Conservation (phyloP, 169 alveolate species). For the Fabrea salina region DNA sequence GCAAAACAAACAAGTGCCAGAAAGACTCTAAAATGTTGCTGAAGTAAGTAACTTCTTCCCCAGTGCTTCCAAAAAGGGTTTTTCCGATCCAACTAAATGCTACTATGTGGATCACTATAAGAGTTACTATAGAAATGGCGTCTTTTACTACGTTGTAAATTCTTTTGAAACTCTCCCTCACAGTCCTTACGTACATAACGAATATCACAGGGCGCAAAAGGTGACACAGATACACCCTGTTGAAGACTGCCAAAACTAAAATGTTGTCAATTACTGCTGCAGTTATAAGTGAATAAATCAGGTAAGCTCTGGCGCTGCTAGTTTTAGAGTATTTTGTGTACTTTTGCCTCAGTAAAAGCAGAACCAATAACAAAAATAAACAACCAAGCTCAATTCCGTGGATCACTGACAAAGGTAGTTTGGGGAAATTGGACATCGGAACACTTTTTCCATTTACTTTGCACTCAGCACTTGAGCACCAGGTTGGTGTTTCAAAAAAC, state of each 20-base stretch:
- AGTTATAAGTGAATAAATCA: neutral
- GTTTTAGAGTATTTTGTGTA: conserved; percentile 12
- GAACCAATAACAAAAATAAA: neutral
- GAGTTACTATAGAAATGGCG: conserved; percentile 32
- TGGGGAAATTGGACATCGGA: conserved; percentile 35
- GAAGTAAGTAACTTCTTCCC: conserved; percentile 39
- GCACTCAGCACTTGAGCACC: conserved; percentile 33
- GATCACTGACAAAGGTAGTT: neutral
- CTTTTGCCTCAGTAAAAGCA: neutral
- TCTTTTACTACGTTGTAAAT: conserved; percentile 33
- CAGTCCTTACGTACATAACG: neutral
- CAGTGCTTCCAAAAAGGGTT: conserved; percentile 34
- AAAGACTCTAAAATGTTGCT: conserved; percentile 14
- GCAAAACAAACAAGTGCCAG: conserved; percentile 36
- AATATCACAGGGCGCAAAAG: conserved; percentile 26
- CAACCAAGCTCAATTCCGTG: conserved; percentile 24
- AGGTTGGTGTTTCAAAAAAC: conserved; percentile 42
- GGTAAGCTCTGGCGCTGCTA: neutral
- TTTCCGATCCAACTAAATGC: conserved; percentile 41
- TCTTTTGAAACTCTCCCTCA: conserved; percentile 48
- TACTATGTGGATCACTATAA: conserved; percentile 28
- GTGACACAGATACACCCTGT: neutral
- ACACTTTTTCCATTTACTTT: conserved; percentile 1
- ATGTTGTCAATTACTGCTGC: neutral
- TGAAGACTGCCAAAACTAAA: neutral